Conservation (phyloP, 1,139 yeast genomes). For the Lodderomyces beijingensis region DNA sequence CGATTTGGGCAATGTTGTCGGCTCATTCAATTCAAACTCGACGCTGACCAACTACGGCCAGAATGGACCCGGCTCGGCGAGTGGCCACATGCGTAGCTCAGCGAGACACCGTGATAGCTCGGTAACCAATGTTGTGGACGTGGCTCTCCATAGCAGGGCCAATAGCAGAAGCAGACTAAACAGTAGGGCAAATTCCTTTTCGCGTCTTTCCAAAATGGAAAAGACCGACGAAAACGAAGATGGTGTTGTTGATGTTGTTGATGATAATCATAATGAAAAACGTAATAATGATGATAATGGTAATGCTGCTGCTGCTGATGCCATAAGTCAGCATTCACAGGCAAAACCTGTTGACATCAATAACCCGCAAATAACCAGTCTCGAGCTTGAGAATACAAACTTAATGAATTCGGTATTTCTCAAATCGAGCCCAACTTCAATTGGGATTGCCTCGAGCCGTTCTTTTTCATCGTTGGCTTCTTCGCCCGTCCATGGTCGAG, state of each 20-base stretch:
- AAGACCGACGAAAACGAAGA: neutral
- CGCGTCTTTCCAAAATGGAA: slow-evolving; percentile 6
- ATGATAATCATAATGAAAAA: no score
- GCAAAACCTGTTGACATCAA: slow-evolving; percentile 5
- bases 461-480: slow-evolving; percentile 7
- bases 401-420: slow-evolving; percentile 31
- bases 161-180: slow-evolving; percentile 14
- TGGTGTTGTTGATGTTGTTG: no score
- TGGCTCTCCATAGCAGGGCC: neutral
- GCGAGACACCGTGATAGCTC: neutral
- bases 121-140: no score
- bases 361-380: slow-evolving; percentile 17
- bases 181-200: slow-evolving; percentile 19
- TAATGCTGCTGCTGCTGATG: neutral
- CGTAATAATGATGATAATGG: neutral
- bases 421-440: slow-evolving; percentile 10
- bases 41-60: slow-evolving; percentile 36
- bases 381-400: slow-evolving; percentile 36
- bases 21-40: slow-evolving; percentile 43
- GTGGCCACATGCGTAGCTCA: neutral
- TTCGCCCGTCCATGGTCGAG: slow-evolving; percentile 3
- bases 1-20: slow-evolving; percentile 40
- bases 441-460: slow-evolving; percentile 4
- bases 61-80: neutral
- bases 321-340: slow-evolving; percentile 6